These are phyloP conservation scores for Debaryomyces sp. DNA, from an alignment of 1,139 yeast species.

Conservation along the genomic window DNA sequence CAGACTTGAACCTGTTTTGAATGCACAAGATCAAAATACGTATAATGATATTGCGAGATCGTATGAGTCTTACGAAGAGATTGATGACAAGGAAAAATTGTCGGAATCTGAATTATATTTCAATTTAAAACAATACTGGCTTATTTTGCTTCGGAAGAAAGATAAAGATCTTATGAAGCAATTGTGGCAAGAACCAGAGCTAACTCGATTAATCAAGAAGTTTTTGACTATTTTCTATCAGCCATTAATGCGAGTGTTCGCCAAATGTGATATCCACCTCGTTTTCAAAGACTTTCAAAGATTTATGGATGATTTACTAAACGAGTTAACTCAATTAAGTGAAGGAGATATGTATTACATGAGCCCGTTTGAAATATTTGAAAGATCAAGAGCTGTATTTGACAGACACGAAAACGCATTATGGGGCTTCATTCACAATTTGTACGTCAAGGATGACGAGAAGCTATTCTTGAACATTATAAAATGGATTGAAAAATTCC, in stretches of 20 bases:
- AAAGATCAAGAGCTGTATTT: conserved; percentile 62
- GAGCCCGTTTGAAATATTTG: conserved; percentile 57
- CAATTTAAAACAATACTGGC: conserved; percentile 62
- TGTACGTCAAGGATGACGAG: conserved; percentile 74
- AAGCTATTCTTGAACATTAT: conserved; percentile 69
- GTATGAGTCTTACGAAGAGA: conserved; percentile 20
- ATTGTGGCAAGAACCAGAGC: conserved; percentile 83
- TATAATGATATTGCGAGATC: conserved; percentile 20
- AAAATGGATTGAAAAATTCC: conserved; percentile 64
- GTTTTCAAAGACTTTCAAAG: conserved; percentile 73
- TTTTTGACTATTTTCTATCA: conserved; percentile 78
- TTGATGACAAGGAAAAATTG: conserved; percentile 17
- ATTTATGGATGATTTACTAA: conserved; percentile 73
- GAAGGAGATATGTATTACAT: conserved; percentile 52
- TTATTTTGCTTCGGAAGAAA: conserved; percentile 62
- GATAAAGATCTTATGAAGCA: conserved; percentile 77
- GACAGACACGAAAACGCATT: conserved; percentile 71
- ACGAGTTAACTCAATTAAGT: conserved; percentile 45
- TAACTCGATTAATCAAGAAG: conserved; percentile 70
- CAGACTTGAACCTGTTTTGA: conserved; percentile 20
- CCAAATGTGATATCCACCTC: conserved; percentile 73
- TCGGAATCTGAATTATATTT: conserved; percentile 36
- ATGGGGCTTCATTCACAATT: conserved; percentile 74
- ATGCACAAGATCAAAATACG: not conserved
- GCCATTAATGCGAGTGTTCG: conserved; percentile 77